Base-by-base conservation (phyloP, 1,139 yeast species). In the Suhomyces bokatorum region DNA sequence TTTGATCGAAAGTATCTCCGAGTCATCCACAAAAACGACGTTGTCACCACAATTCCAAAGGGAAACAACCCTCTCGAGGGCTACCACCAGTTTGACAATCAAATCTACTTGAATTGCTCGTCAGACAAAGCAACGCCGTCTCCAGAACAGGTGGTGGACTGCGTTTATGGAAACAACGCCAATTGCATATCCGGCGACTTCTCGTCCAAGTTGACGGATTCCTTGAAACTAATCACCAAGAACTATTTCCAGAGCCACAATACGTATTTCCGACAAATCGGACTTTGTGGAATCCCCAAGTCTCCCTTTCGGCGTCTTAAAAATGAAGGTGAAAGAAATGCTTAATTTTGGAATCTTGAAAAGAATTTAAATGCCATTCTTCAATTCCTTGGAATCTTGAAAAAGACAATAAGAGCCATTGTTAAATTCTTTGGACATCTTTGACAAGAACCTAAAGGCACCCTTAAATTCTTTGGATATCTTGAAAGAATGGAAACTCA, bases 261-360 rank as follows among this genome's bases (percentile, higher is more conserved):
- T 42, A 71, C 76, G 10, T 78, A 78, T 53, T 77, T 78, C 53
- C 64, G 80, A 45, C 61, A 59, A 28, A 58, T 78, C 64, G 82
- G 82, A 0, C 54, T 65, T 32, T 78, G 83, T 56, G 79, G 80
- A 1, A 54, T 73, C 10, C 32, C 35, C 8, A 32, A 22, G 12
- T 22, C 16, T 15, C 17, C 27, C 16, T 22, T 31, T 15, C 30
- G 26, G 16, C 34, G 28, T 10, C 22, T 24, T 12, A 13, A 38
- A 27, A n/a, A n/a, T n/a, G n/a, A n/a, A n/a, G n/a, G n/a, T n/a
- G n/a, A n/a, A n/a, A n/a, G n/a, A n/a, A n/a, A n/a, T n/a, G n/a
- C n/a, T n/a, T n/a, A n/a, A n/a, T n/a, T n/a, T n/a, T n/a, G n/a
- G n/a, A n/a, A n/a, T n/a, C n/a, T n/a, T n/a, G n/a, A n/a, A n/a